phyloP scores from a whole-genome alignment of 148 eudicot species.

The Rhododendron molle region DNA sequence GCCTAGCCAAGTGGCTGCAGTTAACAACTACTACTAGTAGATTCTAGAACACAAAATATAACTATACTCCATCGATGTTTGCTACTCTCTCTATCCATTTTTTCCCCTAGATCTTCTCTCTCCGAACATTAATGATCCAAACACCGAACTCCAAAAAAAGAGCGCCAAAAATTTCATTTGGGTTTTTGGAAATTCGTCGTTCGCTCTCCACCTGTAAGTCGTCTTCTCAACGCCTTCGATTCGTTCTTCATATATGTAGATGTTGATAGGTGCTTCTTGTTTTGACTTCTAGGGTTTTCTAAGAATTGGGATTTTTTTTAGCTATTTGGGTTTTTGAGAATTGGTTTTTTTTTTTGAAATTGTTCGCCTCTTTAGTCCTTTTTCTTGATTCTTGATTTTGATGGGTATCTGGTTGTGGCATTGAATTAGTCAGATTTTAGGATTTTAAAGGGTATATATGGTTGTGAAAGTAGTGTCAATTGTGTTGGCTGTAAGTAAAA shows the following conservation, averaged over 20 bases:
- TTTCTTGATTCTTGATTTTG: background rate
- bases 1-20: background rate
- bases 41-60: background rate
- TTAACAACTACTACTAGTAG: background rate
- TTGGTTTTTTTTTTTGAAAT: background rate
- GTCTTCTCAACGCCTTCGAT: background rate
- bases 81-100: background rate
- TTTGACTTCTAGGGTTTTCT: background rate
- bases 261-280: background rate
- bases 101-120: background rate
- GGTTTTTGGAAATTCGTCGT: background rate
- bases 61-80: background rate
- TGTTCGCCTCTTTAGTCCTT: background rate
- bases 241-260: background rate
- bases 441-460: background rate
- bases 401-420: background rate
- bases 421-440: background rate
- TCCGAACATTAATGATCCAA: background rate
- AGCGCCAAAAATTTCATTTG: constrained; percentile 11
- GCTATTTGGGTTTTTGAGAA: background rate
- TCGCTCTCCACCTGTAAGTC: background rate
- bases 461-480: background rate
- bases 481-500: background rate
- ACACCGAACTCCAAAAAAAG: background rate
- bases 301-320: background rate